Percentiles rank a stretch among this genome's conserved stretches.
phyloP scores from a whole-genome alignment of 2,329 filamentous ascomycete genomes.

The Chaetomiaceae sp. region DNA sequence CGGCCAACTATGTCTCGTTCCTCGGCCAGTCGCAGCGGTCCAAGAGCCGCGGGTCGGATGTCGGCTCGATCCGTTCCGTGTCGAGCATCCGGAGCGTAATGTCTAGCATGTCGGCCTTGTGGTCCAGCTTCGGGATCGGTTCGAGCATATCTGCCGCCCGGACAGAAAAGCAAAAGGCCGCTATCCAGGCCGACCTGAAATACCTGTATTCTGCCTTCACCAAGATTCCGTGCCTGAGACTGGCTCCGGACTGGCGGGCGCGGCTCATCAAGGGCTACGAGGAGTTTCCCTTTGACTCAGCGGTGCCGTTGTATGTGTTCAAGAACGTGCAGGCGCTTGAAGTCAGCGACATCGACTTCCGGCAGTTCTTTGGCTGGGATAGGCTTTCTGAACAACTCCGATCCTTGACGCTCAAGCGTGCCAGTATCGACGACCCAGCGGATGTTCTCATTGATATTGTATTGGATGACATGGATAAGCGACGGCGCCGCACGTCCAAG shows the following conservation, averaged over 20 bases:
- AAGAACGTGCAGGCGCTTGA: conserved; percentile 94
- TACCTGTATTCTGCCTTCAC: conserved; percentile 98
- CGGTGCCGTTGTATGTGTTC: conserved; percentile 93
- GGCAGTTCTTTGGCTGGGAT: conserved; percentile 97
- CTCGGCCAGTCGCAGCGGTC: conserved; percentile 77
- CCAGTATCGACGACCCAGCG: conserved; percentile 79
- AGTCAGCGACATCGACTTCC: conserved; percentile 91
- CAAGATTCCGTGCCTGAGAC: conserved; percentile 86
- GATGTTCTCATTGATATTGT: conserved; percentile 92
- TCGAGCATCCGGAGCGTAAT: conserved; percentile 96
- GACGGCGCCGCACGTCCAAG: conserved; percentile 82
- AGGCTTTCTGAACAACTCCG: conserved; percentile 85
- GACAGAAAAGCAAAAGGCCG: conserved; percentile 83
- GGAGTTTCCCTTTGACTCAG: conserved; percentile 96
- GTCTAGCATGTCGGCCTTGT: conserved; percentile 91
- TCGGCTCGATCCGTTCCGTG: conserved; percentile 88
- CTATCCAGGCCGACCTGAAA: conserved; percentile 80
- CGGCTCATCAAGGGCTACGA: conserved; percentile 89
- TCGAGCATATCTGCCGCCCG: conserved; percentile 75
- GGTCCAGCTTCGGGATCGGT: conserved; percentile 81
- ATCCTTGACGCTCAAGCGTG: conserved; percentile 82
- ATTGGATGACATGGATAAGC: conserved; percentile 91
- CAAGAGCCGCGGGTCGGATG: conserved; percentile 73
- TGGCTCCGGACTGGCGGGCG: conserved; percentile 90
- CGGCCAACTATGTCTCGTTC: conserved; percentile 94